A percentile compares a stretch with the other conserved stretches of the same genome.
phyloP scores from a whole-genome alignment of 2,329 filamentous ascomycete genomes.

The Huntiella decipiens region DNA sequence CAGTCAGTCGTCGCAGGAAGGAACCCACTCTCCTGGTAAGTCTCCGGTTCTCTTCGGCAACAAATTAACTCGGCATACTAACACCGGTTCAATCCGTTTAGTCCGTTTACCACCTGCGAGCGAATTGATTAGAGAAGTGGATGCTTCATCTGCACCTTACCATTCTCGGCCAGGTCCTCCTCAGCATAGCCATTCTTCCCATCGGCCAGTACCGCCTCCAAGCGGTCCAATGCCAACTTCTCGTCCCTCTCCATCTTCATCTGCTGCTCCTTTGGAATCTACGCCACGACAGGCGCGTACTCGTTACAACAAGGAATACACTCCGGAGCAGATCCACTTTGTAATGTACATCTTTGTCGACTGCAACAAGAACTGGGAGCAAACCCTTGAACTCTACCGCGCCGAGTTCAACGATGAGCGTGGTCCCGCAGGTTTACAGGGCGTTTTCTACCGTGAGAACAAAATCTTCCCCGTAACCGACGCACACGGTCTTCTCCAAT shows the following conservation, averaged over 20 bases:
- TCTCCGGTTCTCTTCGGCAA: too few species aligned
- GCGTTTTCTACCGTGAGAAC: conserved; percentile 27
- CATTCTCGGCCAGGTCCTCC: neutral
- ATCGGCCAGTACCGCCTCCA: neutral
- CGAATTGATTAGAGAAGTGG: too few species aligned
- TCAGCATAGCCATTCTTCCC: neutral
- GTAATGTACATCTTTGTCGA: conserved; percentile 27
- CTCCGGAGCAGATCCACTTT: conserved; percentile 24
- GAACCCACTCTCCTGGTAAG: too few species aligned
- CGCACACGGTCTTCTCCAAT: conserved; percentile 22
- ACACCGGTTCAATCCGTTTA: too few species aligned
- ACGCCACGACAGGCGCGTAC: conserved; percentile 8
- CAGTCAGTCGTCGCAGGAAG: too few species aligned
- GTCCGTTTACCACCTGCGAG: too few species aligned
- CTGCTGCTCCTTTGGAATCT: neutral
- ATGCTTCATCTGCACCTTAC: neutral
- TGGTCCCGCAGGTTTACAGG: conserved; percentile 19
- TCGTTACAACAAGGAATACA: conserved; percentile 24
- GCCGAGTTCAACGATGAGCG: conserved; percentile 11
- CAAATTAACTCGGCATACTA: too few species aligned
- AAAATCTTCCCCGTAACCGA: conserved; percentile 23
- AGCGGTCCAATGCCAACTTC: neutral
- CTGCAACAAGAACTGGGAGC: conserved; percentile 23
- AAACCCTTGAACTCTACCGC: conserved; percentile 9
- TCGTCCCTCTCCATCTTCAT: neutral